Base-by-base conservation (phyloP, 345 rosid species). In the Kernera saxatilis region DNA sequence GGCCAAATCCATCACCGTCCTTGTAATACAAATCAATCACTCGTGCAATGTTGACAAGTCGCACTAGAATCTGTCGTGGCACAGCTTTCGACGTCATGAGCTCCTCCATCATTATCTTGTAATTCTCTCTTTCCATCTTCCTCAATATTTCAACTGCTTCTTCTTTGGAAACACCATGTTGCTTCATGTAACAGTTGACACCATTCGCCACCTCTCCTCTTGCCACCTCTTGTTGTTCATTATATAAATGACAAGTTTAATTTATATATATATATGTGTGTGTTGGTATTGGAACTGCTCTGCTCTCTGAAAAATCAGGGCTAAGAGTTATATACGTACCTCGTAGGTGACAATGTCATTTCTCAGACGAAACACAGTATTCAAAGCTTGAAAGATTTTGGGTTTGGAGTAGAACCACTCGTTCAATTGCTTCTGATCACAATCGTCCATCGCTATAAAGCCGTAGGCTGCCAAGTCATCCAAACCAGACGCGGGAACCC, bases 161-260 rank as follows among this genome's bases (percentile, higher is more conserved):
- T 64, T 64, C 45, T 64, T 33, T 49, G 21, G 22, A 21, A 14
- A 64, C 70, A 2, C 32, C 57, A 49, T 64, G 30, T 33, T 64
- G 57, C 33, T 64, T 64, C 70, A 64, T 49, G 22, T 64, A 64
- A 22, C 70, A 64, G 6, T 64, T 64, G 14, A 64, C 22, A 0
- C 70, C 70, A 48, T 25, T 64, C 5, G 57, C 70, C 3, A 64
- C 70, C 29, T 64, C 57, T 64, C 69, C 57, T 64, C 69, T 64
- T 64, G 21, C 8, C 9, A 64, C 5, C 15, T 64, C 70, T 23
- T 8, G 5, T 46, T 64, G 57, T 14, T 33, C 41, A 53, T 22
- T 17, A 4, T 5, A 40, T 40, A 36, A 10, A 27, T 4, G 5
- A 27, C 30, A n/a, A n/a, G n/a, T n/a, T n/a, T n/a, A n/a, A n/a